Conservation (phyloP, 192 early-diverging fungal species). For the Coemansia sp. region DNA sequence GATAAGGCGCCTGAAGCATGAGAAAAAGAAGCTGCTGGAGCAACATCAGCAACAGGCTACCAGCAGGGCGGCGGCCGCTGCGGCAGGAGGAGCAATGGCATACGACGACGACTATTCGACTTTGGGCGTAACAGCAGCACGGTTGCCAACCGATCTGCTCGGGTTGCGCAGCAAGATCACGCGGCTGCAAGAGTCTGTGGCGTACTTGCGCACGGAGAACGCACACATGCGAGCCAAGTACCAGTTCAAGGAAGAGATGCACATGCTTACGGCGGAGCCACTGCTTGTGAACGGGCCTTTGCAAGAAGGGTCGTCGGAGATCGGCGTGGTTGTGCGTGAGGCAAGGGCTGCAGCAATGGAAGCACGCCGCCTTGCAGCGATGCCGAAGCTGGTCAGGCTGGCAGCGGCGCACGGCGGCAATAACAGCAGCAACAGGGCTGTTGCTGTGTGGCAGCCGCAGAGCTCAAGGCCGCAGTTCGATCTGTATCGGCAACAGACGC, state of each 20-base stretch:
- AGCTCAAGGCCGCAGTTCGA: slow-evolving; percentile 41
- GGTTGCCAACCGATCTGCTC: slow-evolving; percentile 55
- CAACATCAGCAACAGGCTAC: slow-evolving; percentile 19
- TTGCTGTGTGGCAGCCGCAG: slow-evolving; percentile 36
- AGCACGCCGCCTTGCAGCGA: slow-evolving; percentile 39
- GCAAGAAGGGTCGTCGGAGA: background rate
- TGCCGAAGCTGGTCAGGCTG: slow-evolving; percentile 38
- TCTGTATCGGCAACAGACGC: slow-evolving; percentile 47
- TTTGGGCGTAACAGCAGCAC: slow-evolving; percentile 21
- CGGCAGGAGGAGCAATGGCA: too few relatives aligned
- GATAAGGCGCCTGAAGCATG: slow-evolving; percentile 64
- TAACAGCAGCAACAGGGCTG: too few relatives aligned
- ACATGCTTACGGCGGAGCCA: slow-evolving; percentile 5
- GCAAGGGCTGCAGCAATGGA: slow-evolving; percentile 27
- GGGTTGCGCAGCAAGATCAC: slow-evolving; percentile 51
- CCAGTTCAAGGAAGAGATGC: slow-evolving; percentile 14
- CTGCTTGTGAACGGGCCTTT: slow-evolving; percentile 7
- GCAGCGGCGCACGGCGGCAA: background rate
- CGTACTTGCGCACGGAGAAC: slow-evolving; percentile 80
- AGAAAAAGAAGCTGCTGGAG: slow-evolving; percentile 60
- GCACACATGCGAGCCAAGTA: slow-evolving; percentile 68
- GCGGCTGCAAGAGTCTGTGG: slow-evolving; percentile 67
- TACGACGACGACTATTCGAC: background rate
- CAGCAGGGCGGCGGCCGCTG: slow-evolving; percentile 17
- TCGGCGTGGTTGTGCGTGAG: slow-evolving; percentile 27